A percentile compares a stretch with the other conserved stretches of the same genome.
These are phyloP conservation scores for Candida dendrica DNA, from an alignment of 805 yeast genomes.

Conservation along the genomic window DNA sequence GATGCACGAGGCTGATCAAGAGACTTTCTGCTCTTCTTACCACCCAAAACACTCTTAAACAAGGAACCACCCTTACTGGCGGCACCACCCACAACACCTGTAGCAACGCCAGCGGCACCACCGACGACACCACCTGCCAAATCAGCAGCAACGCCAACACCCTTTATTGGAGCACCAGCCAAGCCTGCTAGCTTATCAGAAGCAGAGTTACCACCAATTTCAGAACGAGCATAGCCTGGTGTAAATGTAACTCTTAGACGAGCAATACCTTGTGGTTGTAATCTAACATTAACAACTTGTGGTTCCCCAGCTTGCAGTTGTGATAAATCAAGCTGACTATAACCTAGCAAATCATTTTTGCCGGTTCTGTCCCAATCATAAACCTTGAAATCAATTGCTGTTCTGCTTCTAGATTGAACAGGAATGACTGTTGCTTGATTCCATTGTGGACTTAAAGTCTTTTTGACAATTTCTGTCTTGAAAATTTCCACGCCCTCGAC, in stretches of 20 bases:
- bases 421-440: conserved; percentile 58
- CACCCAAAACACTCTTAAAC: conserved; percentile 26
- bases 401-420: conserved; percentile 55
- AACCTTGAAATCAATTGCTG: conserved; percentile 39
- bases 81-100: conserved; percentile 36
- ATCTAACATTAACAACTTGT: conserved; percentile 38
- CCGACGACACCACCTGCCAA: conserved; percentile 36
- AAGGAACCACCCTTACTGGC: conserved; percentile 41
- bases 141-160: conserved; percentile 34
- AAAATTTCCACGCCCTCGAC: conserved; percentile 47
- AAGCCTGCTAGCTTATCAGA: conserved; percentile 33
- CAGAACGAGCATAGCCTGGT: conserved; percentile 67
- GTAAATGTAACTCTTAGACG: conserved; percentile 44
- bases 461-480: conserved; percentile 58
- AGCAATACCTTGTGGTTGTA: conserved; percentile 64
- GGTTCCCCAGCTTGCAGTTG: conserved; percentile 38
- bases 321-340: conserved; percentile 41
- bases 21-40: conserved; percentile 19
- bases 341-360: conserved; percentile 54
- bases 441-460: conserved; percentile 70
- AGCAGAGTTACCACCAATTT: conserved; percentile 34
- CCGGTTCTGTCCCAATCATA: conserved; percentile 80
- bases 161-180: conserved; percentile 41
- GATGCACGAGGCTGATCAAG: conserved; percentile 9
- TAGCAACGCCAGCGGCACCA: conserved; percentile 34